Percentiles rank a stretch among this genome's conserved stretches.
phyloP scores from a whole-genome alignment of 371 early-diverging fungal genomes.

The Mucor plumbeus region DNA sequence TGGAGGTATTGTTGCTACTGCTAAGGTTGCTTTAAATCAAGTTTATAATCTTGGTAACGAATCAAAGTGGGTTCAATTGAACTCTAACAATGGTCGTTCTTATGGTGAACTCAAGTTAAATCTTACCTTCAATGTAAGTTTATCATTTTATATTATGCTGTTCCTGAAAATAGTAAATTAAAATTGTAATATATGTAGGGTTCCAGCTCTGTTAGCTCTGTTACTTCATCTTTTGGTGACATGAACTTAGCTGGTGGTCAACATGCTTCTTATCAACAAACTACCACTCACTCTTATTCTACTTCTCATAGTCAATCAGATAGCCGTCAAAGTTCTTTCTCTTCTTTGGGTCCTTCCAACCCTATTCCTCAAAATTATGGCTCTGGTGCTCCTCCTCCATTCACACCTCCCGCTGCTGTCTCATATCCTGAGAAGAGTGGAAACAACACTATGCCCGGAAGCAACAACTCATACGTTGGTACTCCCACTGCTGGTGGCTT shows the following conservation, averaged over 20 bases:
- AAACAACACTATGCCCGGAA: slow-evolving; percentile 15
- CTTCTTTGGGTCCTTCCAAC: slow-evolving; percentile 34
- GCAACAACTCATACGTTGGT: background rate
- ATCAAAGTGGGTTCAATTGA: slow-evolving; percentile 20
- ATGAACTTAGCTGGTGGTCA: slow-evolving; percentile 28
- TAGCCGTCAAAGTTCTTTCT: slow-evolving; percentile 26
- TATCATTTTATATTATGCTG: background rate
- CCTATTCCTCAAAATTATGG: slow-evolving; percentile 36
- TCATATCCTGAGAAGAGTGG: slow-evolving; percentile 20
- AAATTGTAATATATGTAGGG: slow-evolving; percentile 10
- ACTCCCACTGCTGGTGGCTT: background rate
- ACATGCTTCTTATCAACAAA: slow-evolving; percentile 20
- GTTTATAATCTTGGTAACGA: slow-evolving; percentile 23
- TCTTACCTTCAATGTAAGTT: slow-evolving; percentile 28
- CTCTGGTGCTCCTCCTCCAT: slow-evolving; percentile 33
- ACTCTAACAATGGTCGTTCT: slow-evolving; percentile 15
- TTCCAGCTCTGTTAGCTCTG: slow-evolving; percentile 19
- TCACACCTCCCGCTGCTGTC: slow-evolving; percentile 28
- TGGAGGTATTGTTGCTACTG: slow-evolving; percentile 28
- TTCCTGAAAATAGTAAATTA: background rate
- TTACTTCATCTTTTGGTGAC: slow-evolving; percentile 24
- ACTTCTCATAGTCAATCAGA: slow-evolving; percentile 20
- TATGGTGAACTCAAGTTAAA: slow-evolving; percentile 27
- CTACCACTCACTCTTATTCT: slow-evolving; percentile 16
- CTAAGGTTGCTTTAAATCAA: slow-evolving; percentile 15